Evolutionary conservation across 306 rosid species (phyloP).

Genomic region (Cucurbita pepo): DNA sequence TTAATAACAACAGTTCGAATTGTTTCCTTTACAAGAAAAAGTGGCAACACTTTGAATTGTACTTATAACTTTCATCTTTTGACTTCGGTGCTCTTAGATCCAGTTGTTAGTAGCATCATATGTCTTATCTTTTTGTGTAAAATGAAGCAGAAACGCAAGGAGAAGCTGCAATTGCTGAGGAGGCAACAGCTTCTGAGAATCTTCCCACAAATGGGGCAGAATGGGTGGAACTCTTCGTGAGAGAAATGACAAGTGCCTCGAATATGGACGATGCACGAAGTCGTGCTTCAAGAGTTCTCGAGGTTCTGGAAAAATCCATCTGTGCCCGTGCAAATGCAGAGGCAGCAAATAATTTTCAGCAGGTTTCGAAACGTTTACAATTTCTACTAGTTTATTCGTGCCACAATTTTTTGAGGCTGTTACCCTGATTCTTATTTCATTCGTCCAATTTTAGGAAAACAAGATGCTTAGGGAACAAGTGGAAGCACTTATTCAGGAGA

Average conservation of each 20-base stretch:
- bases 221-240: conserved; percentile 74
- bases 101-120: neutral
- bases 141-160: conserved; percentile 13
- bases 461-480: conserved; percentile 57
- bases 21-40: neutral
- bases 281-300: conserved; percentile 67
- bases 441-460: conserved; percentile 35
- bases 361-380: conserved; percentile 18
- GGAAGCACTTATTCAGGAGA: conserved; percentile 65
- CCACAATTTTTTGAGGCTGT: neutral
- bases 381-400: neutral
- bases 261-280: conserved; percentile 65
- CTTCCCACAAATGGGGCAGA: conserved; percentile 48
- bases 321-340: conserved; percentile 37
- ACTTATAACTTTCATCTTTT: neutral
- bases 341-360: conserved; percentile 35
- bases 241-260: conserved; percentile 67
- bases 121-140: neutral
- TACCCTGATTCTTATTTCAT: neutral
- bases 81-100: neutral
- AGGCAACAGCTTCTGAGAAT: conserved; percentile 15
- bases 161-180: conserved; percentile 24
- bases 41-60: neutral
- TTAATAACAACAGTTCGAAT: neutral
- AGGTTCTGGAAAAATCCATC: conserved; percentile 64